Evolutionary conservation across 1,139 yeast genomes (phyloP).

Genomic region (Arxiozyma bovina): DNA sequence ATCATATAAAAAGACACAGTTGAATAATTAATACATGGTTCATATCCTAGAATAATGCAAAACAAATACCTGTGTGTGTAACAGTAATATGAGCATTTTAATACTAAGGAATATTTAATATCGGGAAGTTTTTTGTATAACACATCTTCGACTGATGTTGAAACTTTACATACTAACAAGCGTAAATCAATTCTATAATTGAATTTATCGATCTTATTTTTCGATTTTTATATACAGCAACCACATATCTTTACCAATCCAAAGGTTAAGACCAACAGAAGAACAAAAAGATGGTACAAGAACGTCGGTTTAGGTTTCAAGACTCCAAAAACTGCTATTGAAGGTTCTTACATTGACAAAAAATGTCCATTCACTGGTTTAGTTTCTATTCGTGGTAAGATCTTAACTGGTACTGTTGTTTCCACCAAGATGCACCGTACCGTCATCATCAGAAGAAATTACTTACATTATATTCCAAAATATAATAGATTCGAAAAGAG

Average conservation of each 20-base stretch:
- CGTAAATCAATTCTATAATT: background rate
- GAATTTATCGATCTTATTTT: background rate
- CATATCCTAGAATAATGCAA: background rate
- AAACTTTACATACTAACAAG: background rate
- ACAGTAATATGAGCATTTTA: no score
- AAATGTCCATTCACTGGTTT: conserved; percentile 98
- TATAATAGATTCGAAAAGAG: conserved; percentile 99
- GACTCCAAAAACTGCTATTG: conserved; percentile 98
- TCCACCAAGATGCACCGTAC: conserved; percentile 99
- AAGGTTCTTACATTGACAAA: conserved; percentile 99
- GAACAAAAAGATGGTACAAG: conserved; percentile 99
- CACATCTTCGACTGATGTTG: background rate
- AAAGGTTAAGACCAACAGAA: conserved; percentile 97
- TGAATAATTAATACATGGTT: background rate
- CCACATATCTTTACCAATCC: conserved; percentile 99
- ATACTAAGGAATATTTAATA: no score
- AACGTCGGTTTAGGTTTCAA: conserved; percentile 99
- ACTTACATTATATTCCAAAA: conserved; percentile 99
- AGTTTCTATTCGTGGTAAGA: conserved; percentile 98
- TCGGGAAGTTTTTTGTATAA: background rate
- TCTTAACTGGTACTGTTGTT: conserved; percentile 96
- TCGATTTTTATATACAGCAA: conserved; percentile 48
- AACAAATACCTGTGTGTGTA: background rate
- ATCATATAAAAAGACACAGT: background rate
- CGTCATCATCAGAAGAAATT: conserved; percentile 98